Evolutionary conservation across 306 rosid genomes (phyloP), one percentile per base, ranked within the genome.

Genomic region (Citrullus amarus): DNA sequence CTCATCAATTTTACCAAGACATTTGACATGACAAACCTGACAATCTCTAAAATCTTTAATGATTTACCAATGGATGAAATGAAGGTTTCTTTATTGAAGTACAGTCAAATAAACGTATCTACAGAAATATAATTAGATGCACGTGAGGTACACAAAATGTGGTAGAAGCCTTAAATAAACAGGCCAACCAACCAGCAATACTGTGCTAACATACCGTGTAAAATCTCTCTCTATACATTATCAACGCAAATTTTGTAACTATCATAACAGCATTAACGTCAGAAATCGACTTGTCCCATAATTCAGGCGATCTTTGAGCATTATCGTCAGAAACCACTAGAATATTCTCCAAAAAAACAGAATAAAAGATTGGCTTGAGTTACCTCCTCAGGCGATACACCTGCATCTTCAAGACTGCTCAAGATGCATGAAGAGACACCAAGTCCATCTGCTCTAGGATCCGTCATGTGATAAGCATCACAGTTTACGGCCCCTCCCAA

Each of bases 311-410:
- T 30, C 46, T 63, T 5, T 34, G 44, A n/a, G 51, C 73, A 66
- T 15, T 66, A 36, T 5, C 22, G 6, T 16, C n/a, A 34, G 51
- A 41, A 38, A 69, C 75, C 55, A 50, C 9, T 66, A 18, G 16
- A 46, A 28, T 28, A 34, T n/a, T 9, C 46, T 30, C 25, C 3
- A 18, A 34, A 10, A 73, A 16, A 72, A 34, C 32, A 32, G 30
- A 74, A 74, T 30, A 74, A 10, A 32, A 53, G 18, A 74, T 53
- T 11, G 9, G 25, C 4, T 77, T 62, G 57, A 43, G 78, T 30
- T 84, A 96, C 99, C 98, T 96, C 99, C 85, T 92, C 99, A 50
- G 93, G 98, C 6, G 99, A 96, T 66, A 96, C 98, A 54, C 99
- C 99, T 43, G 99, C 92, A 90, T 96, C 98, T 86, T 91, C 96